Evolutionary conservation across 805 yeast genomes (phyloP), one percentile per base, ranked within the genome.

Genomic region (Saccharomycopsis oosterbeekiorum): DNA sequence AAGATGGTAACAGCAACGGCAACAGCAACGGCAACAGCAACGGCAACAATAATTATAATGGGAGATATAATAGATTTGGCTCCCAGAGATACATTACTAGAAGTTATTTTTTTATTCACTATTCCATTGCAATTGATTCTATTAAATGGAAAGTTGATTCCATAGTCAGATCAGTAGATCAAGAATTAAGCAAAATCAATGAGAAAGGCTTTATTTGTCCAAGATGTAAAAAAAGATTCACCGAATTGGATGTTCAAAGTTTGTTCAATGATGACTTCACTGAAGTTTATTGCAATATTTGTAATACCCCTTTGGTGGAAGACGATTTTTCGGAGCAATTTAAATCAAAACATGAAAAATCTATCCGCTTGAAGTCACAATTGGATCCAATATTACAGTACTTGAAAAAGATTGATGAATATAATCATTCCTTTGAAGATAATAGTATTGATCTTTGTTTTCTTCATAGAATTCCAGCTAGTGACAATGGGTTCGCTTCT

Each of bases 171-270:
- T 72, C 79, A 60, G 78, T 92, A 60, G 89, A 89, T 69, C 89
- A 87, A 65, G 96, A 91, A 68, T 81, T 93, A 74, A 85, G 89
- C 58, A 88, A 84, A 65, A 88, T 86, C 68, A 92, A 90, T 67
- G 96, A 97, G 1, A 96, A 94, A 69, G 99, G 98, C 2, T 94
- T 88, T 70, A 80, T 89, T 62, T 94, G 99, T 70, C 92, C 96
- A 9, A 76, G 86, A 26, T 94, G 99, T 74, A 82, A 83, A 58
- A 81, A 88, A 19, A 86, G 88, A 70, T 92, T 86, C 68, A 80
- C 92, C 6, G 89, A 94, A 66, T 71, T 94, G 65, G 98, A 94
- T 71, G 97, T 96, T 2, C 84, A 93, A 19, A 83, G 96, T 15
- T 72, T 90, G 63, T 74, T 89, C 63, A 86, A 90, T 66, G 90